Evolutionary conservation across 441 rosid species (phyloP), one percentile per base, ranked within the genome.

Genomic region (Eruca vesicaria): DNA sequence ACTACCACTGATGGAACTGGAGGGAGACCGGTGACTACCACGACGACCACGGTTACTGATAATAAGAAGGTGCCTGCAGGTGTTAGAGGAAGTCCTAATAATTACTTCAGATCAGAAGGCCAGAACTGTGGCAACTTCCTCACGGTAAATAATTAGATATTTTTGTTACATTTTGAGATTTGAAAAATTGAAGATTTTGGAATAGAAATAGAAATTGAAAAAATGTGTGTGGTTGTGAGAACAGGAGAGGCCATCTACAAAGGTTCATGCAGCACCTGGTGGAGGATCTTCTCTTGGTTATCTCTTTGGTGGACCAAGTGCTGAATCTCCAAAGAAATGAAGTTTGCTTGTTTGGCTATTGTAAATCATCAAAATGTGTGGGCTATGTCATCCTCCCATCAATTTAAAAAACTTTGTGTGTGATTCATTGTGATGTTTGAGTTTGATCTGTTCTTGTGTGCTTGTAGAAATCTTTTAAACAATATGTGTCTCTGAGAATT

Each of bases 121-220:
- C 95, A 92, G 81, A 92, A 92, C 80, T 80, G 86, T 74, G 95
- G 97, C 48, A 92, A 91, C 83, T 89, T 88, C 55, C 83, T 91
- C 70, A 89, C 56, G 81, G 56, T 50, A 50, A 18, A 45, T 7
- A 4, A 32, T 20, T 16, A 29, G 55, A 48, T 23, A 23, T 8
- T 48, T 15, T 19, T 31, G n/a, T 63, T 38, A 72, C 18, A 20
- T 67, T 15, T 62, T 66, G 2, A 66, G 32, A 60, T 20, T 23
- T 38, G 2, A 48, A 35, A 55, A 21, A 43, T 45, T 43, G 52
- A 20, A 58, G 20, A 7, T 7, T 12, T 38, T 2, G n/a, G 28
- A 12, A 41, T 32, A 31, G 19, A 18, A 29, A 29, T 23, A 23
- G 28, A 28, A 41, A 41, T 12, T 12, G 48, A 41, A 32, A 48